Evolutionary conservation across 306 rosid species (phyloP).

Genomic region (Coriaria nepalensis): DNA sequence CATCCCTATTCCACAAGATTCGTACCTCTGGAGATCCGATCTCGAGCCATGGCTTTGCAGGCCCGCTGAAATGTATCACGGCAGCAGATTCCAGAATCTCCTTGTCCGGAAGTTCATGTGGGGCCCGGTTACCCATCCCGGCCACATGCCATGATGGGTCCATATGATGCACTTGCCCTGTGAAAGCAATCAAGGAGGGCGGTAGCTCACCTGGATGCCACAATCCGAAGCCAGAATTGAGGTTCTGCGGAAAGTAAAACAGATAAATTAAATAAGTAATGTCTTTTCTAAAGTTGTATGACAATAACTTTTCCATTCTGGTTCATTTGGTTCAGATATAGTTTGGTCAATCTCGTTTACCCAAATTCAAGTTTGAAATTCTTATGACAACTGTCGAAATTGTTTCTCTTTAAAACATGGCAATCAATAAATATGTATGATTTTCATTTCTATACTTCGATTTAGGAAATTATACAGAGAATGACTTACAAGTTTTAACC

Average conservation of each 20-base stretch:
- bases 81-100: conserved; percentile 45
- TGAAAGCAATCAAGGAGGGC: conserved; percentile 62
- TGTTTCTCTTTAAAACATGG: no score
- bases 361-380: no score
- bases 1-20: conserved; percentile 59
- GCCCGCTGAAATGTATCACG: conserved; percentile 80
- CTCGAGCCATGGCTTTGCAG: conserved; percentile 97
- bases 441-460: neutral
- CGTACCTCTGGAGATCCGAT: conserved; percentile 65
- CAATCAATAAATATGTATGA: neutral
- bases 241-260: conserved; percentile 34
- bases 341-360: no score
- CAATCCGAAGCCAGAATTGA: conserved; percentile 32
- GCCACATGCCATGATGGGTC: conserved; percentile 55
- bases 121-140: conserved; percentile 41
- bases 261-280: neutral
- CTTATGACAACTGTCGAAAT: no score
- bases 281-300: no score
- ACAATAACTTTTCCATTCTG: no score
- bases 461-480: conserved; percentile 1
- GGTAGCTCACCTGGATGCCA: conserved; percentile 80
- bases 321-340: no score
- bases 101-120: conserved; percentile 13
- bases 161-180: conserved; percentile 64
- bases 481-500: conserved; percentile 65